These are phyloP conservation scores for Hyaloscypha variabilis DNA, from an alignment of 495 filamentous ascomycete species.

Conservation along the genomic window DNA sequence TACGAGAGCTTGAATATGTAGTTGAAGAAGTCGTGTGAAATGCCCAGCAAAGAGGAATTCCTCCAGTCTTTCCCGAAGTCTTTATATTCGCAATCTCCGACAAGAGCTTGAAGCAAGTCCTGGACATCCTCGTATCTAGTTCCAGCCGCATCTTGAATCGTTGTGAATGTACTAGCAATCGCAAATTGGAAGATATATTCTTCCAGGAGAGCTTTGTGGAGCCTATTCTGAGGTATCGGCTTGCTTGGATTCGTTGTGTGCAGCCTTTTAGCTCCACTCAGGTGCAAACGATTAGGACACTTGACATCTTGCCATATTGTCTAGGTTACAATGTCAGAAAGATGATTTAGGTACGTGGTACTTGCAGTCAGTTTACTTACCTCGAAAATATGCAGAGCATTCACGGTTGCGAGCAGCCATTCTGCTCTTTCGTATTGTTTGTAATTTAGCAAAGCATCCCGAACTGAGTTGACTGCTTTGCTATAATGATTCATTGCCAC, in stretches of 20 bases:
- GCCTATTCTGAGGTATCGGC: neutral
- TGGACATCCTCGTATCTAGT: neutral
- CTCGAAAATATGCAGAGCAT: slow-evolving; percentile 1
- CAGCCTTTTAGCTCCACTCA: neutral
- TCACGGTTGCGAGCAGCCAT: neutral
- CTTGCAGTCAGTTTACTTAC: neutral
- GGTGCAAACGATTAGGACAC: neutral
- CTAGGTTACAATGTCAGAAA: neutral
- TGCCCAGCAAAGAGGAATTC: neutral
- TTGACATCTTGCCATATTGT: neutral
- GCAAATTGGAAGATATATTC: slow-evolving; percentile 3
- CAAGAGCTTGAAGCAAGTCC: neutral
- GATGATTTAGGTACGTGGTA: neutral
- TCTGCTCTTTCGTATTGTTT: neutral
- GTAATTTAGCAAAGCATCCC: neutral
- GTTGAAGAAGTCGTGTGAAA: neutral
- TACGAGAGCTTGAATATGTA: slow-evolving; percentile 1
- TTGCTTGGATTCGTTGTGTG: neutral
- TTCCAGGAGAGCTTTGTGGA: neutral
- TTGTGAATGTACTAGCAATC: neutral
- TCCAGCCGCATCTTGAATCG: neutral
- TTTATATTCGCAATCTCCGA: neutral
- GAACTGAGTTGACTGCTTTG: neutral
- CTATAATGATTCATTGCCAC: neutral
- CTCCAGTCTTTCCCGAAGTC: neutral